Evolutionary conservation across 169 alveolate genomes (phyloP).

Genomic region (Eimeria maxima): DNA sequence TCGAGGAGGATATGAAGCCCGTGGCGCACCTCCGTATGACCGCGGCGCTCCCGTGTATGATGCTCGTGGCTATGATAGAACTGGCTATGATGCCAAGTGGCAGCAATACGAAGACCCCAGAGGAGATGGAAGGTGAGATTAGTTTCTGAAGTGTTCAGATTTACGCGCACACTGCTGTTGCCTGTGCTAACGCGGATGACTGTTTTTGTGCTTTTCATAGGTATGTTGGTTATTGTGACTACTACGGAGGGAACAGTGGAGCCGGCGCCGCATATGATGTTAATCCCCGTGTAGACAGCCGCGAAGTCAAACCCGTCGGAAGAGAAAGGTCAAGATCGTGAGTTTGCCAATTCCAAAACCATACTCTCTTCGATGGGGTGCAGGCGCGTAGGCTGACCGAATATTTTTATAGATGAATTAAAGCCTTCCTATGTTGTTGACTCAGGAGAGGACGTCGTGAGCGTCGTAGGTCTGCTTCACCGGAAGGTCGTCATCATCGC

Average conservation of each 20-base stretch:
- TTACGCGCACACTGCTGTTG: too few species aligned
- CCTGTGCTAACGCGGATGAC: not conserved
- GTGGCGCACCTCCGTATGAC: constrained; percentile 65
- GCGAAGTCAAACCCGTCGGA: constrained; percentile 68
- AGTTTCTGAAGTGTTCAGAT: not conserved
- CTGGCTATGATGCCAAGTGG: constrained; percentile 71
- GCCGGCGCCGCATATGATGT: constrained; percentile 65
- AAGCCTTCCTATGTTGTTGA: not conserved
- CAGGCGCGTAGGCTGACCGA: too few species aligned
- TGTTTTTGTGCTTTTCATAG: not conserved
- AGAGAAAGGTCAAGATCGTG: constrained; percentile 76
- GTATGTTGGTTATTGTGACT: constrained; percentile 70
- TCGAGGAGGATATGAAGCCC: constrained; percentile 70
- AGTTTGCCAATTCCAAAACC: not conserved
- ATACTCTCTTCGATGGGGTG: too few species aligned
- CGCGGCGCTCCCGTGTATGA: constrained; percentile 72
- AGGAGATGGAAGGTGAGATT: constrained; percentile 61
- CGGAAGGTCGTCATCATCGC: constrained; percentile 80
- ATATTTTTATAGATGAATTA: not conserved
- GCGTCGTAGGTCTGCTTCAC: constrained; percentile 77
- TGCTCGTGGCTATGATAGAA: constrained; percentile 63
- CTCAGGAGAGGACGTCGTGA: constrained; percentile 76
- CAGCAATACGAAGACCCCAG: constrained; percentile 76
- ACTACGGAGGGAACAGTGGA: constrained; percentile 67
- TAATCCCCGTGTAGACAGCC: constrained; percentile 70